phyloP scores from a whole-genome alignment of 129 eudicot species.

The Ambrosia trifida region DNA sequence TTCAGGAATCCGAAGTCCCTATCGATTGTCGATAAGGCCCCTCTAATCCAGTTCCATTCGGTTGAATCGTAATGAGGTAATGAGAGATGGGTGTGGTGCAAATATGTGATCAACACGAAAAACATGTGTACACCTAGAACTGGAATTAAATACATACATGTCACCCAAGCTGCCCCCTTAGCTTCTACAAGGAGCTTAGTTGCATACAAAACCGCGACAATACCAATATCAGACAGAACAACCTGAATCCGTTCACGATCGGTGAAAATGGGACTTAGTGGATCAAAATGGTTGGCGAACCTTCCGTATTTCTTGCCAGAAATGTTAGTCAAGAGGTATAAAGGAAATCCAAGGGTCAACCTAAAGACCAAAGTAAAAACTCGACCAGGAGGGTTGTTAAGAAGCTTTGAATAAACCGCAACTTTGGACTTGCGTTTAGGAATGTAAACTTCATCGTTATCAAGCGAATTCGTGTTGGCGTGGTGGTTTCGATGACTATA shows the following conservation, averaged over 20 bases:
- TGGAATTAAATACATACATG: conserved; percentile 20
- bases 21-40: conserved; percentile 29
- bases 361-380: not conserved
- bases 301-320: conserved; percentile 1
- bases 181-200: not conserved
- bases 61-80: conserved; percentile 34
- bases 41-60: conserved; percentile 36
- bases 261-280: not conserved
- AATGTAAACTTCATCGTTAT: no score
- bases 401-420: no score
- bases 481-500: no score
- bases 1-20: conserved; percentile 33
- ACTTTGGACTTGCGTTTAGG: no score
- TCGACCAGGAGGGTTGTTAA: no score
- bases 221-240: not conserved
- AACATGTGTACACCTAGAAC: conserved; percentile 24
- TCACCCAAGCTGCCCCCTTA: not conserved
- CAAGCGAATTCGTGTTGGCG: no score
- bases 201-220: not conserved
- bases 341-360: not conserved
- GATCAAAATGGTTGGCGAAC: not conserved
- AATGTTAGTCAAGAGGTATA: not conserved
- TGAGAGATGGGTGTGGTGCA: conserved; percentile 42
- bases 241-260: not conserved
- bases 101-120: conserved; percentile 32